Base-by-base conservation (phyloP, 768 basidiomycete species). In the Suillus decipiens region DNA sequence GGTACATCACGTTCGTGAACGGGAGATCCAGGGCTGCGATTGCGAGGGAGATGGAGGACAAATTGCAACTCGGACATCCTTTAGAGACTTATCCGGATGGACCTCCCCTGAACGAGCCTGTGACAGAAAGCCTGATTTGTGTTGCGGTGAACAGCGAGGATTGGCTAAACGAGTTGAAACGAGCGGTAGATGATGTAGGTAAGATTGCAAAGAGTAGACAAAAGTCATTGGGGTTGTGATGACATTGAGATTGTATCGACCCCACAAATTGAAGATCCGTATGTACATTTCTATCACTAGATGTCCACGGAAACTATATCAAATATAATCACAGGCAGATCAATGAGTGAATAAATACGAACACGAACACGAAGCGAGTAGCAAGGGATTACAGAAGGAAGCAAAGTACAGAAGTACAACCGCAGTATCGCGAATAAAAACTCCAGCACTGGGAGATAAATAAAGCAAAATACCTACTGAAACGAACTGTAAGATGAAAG, bases 1-100 rank as follows among this genome's bases (percentile, higher is more conserved):
- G 91, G 22, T 96, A 94, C 71, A 92, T 97, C 76, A 95, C 93
- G 6, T 97, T 95, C 70, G 95, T 96, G 45, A 93, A 95, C 70
- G 92, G 93, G 39, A 84, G 95, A 63, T 84, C 84, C 64, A 80
- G 94, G 43, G 82, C 82, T 39, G 82, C 74, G 53, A 88, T 97
- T 67, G 88, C 85, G 43, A 81, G 86, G 67, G 93, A 95, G 78
- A 89, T 97, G 83, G 92, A 95, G 74, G 80, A 79, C 62, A 80
- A 79, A 60, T 77, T 96, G 39, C 81, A 78, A 5, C 71, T 87
- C 15, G 71, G 75, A 56, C 85, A 84, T 72, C 84, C 84, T 15
- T 69, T 85, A 57, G 82, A 78, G 28, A 57, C 10, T 17, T 39
- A 28, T 37, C 73, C 82, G 10, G 58, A 71, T 37, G 39, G 70